Base-by-base conservation (phyloP, 495 filamentous ascomycete species). In the Poronia punctata region DNA sequence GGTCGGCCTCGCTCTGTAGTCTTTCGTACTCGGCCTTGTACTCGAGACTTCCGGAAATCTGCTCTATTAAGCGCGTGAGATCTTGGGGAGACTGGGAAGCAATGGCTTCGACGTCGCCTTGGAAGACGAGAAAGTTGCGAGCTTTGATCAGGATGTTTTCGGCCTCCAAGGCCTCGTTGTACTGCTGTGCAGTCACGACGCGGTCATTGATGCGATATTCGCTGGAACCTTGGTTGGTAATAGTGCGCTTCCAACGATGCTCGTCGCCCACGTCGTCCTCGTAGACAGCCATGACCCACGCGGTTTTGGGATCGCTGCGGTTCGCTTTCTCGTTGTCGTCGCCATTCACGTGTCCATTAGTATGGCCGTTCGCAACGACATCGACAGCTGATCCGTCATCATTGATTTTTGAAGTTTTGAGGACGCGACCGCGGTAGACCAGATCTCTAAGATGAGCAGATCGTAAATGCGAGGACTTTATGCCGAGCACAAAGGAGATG, bases 201-300 rank as follows among this genome's bases (percentile, higher is more conserved):
- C 81, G 80, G 49, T 92, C 85, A 63, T 99, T 95, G 71, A 99
- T 95, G 23, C 90, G 80, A 61, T 96, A 97, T 57, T 97, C 93
- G 78, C 88, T 95, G 15, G 77, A 78, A 25, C 93, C 92, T 41
- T 76, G 72, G 55, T 74, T 85, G 11, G 92, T 95, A 56, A 99
- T 97, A 38, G 79, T 80, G 31, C 92, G 85, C 63, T 94, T 95
- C 92, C 92, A 99, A 53, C 81, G 76, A 50, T 95, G 88, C 61
- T 94, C 86, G 45, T 97, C 89, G 23, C 89, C 90, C 2, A 88
- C 88, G 61, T 97, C 92, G 50, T 99, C 92, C 58, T 96, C 89
- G 63, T 96, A 99, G 23, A 97, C 88, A 6, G 92, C 92, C 88
- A 94, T 96, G 3, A 99, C 92, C 90, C 89, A 99, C 3, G 92